Conservation (phyloP, 116 monocot genomes). For the Iris pallida region DNA sequence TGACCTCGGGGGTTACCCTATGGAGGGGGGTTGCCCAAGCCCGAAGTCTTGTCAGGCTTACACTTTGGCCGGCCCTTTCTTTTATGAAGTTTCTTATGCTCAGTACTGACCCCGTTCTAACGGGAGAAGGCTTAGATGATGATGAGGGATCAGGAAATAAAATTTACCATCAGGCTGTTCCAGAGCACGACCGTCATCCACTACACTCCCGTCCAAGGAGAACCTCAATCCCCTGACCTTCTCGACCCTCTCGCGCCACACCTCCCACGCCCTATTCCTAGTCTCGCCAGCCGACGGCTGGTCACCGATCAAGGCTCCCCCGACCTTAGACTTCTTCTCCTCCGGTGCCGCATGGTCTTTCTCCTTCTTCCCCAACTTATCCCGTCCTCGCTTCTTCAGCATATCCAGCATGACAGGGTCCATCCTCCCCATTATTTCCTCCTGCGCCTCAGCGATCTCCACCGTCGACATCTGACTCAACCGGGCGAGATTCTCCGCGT, state of each 20-base stretch:
- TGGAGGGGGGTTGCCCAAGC: too few species aligned
- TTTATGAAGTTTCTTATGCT: too few species aligned
- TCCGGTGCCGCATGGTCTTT: neutral
- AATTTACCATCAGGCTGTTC: conserved; percentile 40
- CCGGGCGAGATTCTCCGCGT: conserved; percentile 61
- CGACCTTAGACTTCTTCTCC: conserved; percentile 19
- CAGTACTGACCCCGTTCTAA: too few species aligned
- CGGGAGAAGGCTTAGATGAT: too few species aligned
- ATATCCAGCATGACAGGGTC: conserved; percentile 57
- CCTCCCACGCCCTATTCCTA: conserved; percentile 49
- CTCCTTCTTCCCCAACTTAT: conserved; percentile 36
- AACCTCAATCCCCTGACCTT: conserved; percentile 69
- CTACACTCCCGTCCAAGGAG: conserved; percentile 63
- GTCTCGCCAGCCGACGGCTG: conserved; percentile 15
- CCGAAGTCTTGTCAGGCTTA: too few species aligned
- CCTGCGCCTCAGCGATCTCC: conserved; percentile 75
- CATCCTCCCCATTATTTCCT: conserved; percentile 81
- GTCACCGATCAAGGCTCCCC: conserved; percentile 8
- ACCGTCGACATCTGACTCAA: conserved; percentile 62
- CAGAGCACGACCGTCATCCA: conserved; percentile 29
- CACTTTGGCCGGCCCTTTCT: too few species aligned
- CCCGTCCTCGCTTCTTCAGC: conserved; percentile 66
- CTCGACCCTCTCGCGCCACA: conserved; percentile 90
- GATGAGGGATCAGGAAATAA: neutral
- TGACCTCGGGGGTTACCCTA: too few species aligned